A percentile compares a stretch with the other conserved stretches of the same genome.
Evolutionary conservation across 352 stramenopile species (phyloP).

Genomic region (Pythium guiyangense): DNA sequence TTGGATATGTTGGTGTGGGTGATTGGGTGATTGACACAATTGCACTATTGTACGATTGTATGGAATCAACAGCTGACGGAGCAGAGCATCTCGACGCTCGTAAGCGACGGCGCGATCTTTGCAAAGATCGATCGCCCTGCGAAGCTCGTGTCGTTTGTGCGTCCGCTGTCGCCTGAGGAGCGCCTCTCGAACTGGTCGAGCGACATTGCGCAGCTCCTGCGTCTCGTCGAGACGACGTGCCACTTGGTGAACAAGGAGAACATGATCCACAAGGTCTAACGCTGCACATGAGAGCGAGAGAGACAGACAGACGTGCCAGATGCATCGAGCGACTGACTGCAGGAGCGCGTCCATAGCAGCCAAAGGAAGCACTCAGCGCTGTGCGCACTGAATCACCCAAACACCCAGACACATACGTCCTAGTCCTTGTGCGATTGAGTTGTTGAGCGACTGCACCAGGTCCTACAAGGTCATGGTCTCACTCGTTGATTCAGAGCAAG

Average conservation of each 20-base stretch:
- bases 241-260: slow-evolving; percentile 99
- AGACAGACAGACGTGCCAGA: too few species aligned
- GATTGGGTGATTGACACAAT: neutral
- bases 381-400: too few species aligned
- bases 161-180: slow-evolving; percentile 88
- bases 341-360: too few species aligned
- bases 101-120: slow-evolving; percentile 92
- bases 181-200: slow-evolving; percentile 94
- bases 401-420: too few species aligned
- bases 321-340: too few species aligned
- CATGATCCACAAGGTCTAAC: slow-evolving; percentile 95
- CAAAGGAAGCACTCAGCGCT: too few species aligned
- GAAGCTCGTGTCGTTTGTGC: slow-evolving; percentile 94
- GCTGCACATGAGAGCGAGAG: too few species aligned
- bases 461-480: too few species aligned
- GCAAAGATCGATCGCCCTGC: slow-evolving; percentile 98
- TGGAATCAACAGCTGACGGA: slow-evolving; percentile 49
- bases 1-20: slow-evolving; percentile 2
- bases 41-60: too few species aligned
- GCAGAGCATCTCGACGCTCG: slow-evolving; percentile 83
- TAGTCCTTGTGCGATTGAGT: too few species aligned
- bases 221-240: slow-evolving; percentile 96
- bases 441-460: too few species aligned
- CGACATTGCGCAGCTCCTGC: slow-evolving; percentile 95
- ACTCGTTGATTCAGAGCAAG: slow-evolving; percentile 7